Base-by-base conservation (phyloP, 768 basidiomycete genomes). In the Antrodiella citrinella region DNA sequence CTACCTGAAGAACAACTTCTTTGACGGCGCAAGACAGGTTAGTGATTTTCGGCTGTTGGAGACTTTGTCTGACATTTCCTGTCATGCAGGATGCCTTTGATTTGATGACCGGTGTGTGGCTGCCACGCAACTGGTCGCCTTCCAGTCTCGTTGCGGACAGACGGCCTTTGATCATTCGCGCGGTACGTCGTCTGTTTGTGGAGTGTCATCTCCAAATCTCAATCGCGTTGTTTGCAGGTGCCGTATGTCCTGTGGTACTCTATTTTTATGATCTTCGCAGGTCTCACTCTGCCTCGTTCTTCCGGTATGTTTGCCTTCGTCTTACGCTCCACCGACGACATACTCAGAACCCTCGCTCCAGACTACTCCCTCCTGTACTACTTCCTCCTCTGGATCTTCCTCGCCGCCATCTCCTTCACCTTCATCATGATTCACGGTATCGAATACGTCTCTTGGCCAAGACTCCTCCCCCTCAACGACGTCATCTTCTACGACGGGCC, bases 1-100 rank as follows among this genome's bases (percentile, higher is more conserved):
- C 53, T 99, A 98, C 62, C 61, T 96, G 57, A 93, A 86, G 74
- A 98, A 98, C 72, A 98, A 95, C 62, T 91, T 91, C 69, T 87
- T 96, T 55, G 96, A 99, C 65, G 96, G 96, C 4, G 76, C 92
- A 45, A 73, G 94, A 61, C 92, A 95, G 74, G 86, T 86, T 47
- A 42, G 47, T 51, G 23, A 44, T 46, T 47, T 26, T 44, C 20
- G 49, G 11, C n/a, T 18, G 22, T 48, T 23, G n/a, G 9, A 18
- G 24, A 48, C 30, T 24, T 11, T 18, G 4, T 19, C 20, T 48
- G 12, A 11, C 15, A 48, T 26, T 18, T 26, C 30, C 41, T 43
- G 41, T 40, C 38, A 42, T 52, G n/a, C 59, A 93, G 82, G 96
- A 99, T 67, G 92, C 89, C 7, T 96, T 88, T 62, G 96, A 99